phyloP scores from a whole-genome alignment of 225 moss, liverwort and hornwort species.

The Bryum argenteum region DNA sequence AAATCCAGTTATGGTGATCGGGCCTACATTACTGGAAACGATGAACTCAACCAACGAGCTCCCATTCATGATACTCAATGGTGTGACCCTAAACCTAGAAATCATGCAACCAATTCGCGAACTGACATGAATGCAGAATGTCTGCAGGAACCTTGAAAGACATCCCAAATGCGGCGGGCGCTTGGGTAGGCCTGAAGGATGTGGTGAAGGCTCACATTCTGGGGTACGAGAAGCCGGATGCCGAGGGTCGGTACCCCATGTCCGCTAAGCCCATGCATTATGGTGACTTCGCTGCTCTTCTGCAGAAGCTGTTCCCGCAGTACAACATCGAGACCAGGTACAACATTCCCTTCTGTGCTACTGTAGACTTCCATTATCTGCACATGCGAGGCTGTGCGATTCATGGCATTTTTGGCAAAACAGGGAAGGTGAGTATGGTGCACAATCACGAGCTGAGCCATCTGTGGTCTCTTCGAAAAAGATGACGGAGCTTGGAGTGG shows the following conservation, averaged over 20 bases:
- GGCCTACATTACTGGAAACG: slow-evolving; percentile 41
- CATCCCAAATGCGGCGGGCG: background rate
- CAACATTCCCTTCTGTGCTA: background rate
- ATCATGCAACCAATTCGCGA: too few species aligned
- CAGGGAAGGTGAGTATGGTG: slow-evolving; percentile 21
- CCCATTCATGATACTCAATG: slow-evolving; percentile 9
- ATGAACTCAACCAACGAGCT: slow-evolving; percentile 49
- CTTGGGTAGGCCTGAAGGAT: slow-evolving; percentile 62
- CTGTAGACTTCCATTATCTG: too few species aligned
- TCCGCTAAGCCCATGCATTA: slow-evolving; percentile 20
- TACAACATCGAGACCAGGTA: slow-evolving; percentile 58
- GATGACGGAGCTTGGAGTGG: slow-evolving; percentile 14
- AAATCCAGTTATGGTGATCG: slow-evolving; percentile 52
- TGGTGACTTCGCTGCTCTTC: slow-evolving; percentile 38
- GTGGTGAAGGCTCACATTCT: slow-evolving; percentile 63
- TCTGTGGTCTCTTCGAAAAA: slow-evolving; percentile 17
- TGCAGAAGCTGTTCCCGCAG: slow-evolving; percentile 50
- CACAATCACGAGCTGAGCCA: background rate
- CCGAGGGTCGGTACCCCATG: slow-evolving; percentile 63
- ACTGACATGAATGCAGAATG: background rate
- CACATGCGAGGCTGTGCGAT: too few species aligned
- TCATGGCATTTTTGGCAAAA: background rate
- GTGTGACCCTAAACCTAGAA: background rate
- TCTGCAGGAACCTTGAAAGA: slow-evolving; percentile 31
- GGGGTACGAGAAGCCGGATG: slow-evolving; percentile 65